phyloP scores from a whole-genome alignment of 306 rosid species.

The Medicago ruthenica region DNA sequence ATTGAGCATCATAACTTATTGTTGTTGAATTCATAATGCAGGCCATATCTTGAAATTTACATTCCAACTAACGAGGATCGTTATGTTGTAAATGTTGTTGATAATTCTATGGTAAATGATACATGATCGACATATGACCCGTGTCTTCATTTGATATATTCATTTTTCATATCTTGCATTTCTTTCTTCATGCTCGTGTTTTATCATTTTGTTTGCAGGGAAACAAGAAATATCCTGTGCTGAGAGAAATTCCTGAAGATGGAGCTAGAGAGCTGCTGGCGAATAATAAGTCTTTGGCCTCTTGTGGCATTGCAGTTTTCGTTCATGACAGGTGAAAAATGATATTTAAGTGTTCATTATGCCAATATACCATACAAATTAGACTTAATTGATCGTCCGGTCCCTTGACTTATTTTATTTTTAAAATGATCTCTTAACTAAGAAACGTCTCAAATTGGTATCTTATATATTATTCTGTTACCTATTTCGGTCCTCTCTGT shows the following conservation, averaged over 20 bases:
- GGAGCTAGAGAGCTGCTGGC: constrained; percentile 65
- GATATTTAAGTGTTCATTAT: background rate
- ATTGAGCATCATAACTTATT: background rate
- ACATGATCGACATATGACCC: background rate
- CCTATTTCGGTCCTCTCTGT: no score
- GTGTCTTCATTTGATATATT: background rate
- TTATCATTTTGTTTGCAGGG: constrained; percentile 50
- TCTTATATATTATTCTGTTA: no score
- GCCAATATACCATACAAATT: background rate
- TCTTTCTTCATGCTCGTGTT: background rate
- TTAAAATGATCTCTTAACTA: no score
- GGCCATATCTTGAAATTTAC: constrained; percentile 60
- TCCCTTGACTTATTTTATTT: no score
- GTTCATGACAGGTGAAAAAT: constrained; percentile 74
- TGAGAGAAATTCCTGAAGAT: constrained; percentile 88
- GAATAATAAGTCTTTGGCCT: constrained; percentile 83
- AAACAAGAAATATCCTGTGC: constrained; percentile 66
- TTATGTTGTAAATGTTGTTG: constrained; percentile 72
- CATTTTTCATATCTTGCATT: background rate
- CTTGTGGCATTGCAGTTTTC: constrained; percentile 86
- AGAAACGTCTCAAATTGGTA: no score
- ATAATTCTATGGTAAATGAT: constrained; percentile 44
- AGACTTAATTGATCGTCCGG: no score
- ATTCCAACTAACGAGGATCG: constrained; percentile 69
- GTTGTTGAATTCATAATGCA: constrained; percentile 49